Evolutionary conservation across 2,329 filamentous ascomycete genomes (phyloP).

Genomic region (Boeremia lycopersici): DNA sequence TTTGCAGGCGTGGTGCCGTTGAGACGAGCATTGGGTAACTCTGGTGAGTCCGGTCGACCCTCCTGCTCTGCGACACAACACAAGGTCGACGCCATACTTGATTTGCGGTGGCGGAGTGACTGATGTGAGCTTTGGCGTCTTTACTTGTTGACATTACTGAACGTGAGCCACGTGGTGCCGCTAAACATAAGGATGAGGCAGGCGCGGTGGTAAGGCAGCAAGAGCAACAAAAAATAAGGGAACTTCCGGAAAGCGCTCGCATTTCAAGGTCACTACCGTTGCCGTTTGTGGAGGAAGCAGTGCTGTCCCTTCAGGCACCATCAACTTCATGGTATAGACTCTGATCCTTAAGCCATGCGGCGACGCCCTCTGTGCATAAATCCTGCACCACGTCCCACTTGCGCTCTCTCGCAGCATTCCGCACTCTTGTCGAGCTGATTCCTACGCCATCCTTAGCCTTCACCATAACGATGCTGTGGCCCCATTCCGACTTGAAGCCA

Average conservation of each 20-base stretch:
- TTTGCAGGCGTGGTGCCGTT: constrained; percentile 35
- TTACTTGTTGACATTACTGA: constrained; percentile 7
- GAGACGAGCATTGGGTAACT: constrained; percentile 42
- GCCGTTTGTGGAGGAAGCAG: too few species aligned
- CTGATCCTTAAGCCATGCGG: constrained; percentile 62
- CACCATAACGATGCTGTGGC: constrained; percentile 64
- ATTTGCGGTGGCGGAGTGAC: not conserved
- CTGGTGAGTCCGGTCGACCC: constrained; percentile 34
- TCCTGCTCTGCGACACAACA: constrained; percentile 44
- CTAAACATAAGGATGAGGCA: constrained; percentile 9
- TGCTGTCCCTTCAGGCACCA: constrained; percentile 15
- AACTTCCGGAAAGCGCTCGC: not conserved
- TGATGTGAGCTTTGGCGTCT: not conserved
- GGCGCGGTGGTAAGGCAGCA: not conserved
- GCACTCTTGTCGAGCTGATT: constrained; percentile 66
- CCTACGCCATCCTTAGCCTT: constrained; percentile 55
- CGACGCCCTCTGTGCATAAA: constrained; percentile 64
- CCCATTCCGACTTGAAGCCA: constrained; percentile 66
- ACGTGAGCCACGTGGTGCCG: constrained; percentile 16
- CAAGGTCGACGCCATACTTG: constrained; percentile 39
- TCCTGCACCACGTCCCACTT: constrained; percentile 56
- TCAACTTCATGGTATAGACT: constrained; percentile 59
- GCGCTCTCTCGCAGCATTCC: constrained; percentile 59
- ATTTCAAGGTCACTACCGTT: not conserved
- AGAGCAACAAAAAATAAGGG: not conserved